Base-by-base conservation (phyloP, 1,284 basidiomycete genomes). In the Mycena citricolor region DNA sequence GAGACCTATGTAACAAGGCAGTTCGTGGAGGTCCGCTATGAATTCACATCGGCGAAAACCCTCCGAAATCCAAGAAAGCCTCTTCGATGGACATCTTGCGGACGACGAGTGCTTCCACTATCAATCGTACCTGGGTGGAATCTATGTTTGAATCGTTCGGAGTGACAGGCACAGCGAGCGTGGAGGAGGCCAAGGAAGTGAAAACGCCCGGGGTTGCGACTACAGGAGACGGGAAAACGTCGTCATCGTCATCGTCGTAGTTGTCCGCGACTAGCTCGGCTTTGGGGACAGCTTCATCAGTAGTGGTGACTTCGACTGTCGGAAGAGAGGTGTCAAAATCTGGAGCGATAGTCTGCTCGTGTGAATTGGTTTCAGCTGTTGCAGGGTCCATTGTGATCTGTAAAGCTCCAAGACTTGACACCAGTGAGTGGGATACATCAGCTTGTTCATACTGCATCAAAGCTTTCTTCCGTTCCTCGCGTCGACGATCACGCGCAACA, bases 61-160 rank as follows among this genome's bases (percentile, higher is more conserved):
- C 79, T 8, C 74, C 78, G 57, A 89, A 86, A 60, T 88, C 84
- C 45, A 88, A 60, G 60, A 81, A 88, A 8, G 71, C 81, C 57
- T 88, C 86, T 44, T 84, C 81, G 3, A 83, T 56, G 8, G 80
- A 80, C 64, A 86, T 68, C 61, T 89, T 86, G 38, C 84, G 71
- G 12, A 88, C 80, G 3, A 90, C 82, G 22, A 90, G 70, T 2
- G 77, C 86, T 59, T 90, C 86, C n/a, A 89, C 84, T 35, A 90
- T 88, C 7, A 85, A 64, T 8, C 82, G 69, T 11, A 74, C 68
- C 39, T 71, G 68, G 8, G 59, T 55, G n/a, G n/a, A n/a, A n/a
- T n/a, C n/a, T 20, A 54, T 48, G 19, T 47, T 55, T 22, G 36
- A 30, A 13, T 43, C 46, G 14, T 45, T 40, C 13, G 38, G 42